Evolutionary conservation across 163 green algal species (phyloP), one percentile per base, ranked within the genome.

Genomic region (Prototheca cutis): DNA sequence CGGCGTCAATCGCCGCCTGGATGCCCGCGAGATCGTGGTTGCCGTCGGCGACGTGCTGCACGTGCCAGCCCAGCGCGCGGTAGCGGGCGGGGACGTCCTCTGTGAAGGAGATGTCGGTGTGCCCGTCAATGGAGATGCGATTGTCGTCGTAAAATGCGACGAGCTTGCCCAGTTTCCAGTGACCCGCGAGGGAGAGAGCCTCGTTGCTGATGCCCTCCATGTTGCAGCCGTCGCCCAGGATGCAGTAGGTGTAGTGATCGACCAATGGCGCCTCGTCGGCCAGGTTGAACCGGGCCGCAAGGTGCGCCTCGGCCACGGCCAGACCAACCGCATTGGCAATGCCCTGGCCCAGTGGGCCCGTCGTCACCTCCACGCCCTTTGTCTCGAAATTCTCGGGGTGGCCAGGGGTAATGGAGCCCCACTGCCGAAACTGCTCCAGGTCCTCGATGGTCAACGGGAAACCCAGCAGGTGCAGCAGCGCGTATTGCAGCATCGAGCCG

Each of bases 131-230:
- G 72, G 92, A 97, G 81, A 99, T 99, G 57, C 91, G 82, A 90
- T 99, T 99, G 88, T 99, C 93, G 64, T 99, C 93, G 78, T 99
- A 99, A 57, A 99, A 77, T 15, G 77, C 82, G 77, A 99, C 98
- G 19, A 99, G 87, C 89, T 99, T 99, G 85, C 89, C 90, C 62
- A 99, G 87, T 64, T 88, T 93, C 91, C 89, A 98, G 80, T 99
- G 93, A 59, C 91, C 93, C 6, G 93, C 93, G 56, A 99, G 77
- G 47, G 93, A 99, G 68, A 70, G 87, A 48, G 89, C 91, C 89
- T 99, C 93, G 65, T 89, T 92, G 63, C 87, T 95, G 75, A 99
- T 89, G 63, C 93, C 93, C 89, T 99, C 93, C 93, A 99, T 99
- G 84, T 96, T 98, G 85, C 92, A 98, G 67, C 93, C 93, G 66